Evolutionary conservation across 2,329 filamentous ascomycete genomes (phyloP).

Genomic region (Talaromyces funiculosus): DNA sequence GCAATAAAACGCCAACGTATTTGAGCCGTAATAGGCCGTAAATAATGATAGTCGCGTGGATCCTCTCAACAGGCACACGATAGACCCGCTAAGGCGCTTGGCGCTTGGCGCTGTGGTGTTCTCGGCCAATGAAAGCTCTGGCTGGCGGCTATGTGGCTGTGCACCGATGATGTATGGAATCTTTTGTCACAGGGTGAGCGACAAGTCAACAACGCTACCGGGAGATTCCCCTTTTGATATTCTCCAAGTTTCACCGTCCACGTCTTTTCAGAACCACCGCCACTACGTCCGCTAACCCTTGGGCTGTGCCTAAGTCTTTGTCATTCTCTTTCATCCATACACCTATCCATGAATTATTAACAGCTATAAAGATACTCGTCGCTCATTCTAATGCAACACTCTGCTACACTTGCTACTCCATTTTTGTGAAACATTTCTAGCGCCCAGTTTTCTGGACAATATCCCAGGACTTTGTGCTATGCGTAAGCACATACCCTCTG

Average conservation of each 20-base stretch:
- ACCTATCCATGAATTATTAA: background rate
- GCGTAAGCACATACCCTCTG: background rate
- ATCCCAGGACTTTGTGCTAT: background rate
- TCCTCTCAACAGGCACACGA: background rate
- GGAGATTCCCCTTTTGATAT: background rate
- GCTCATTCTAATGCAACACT: background rate
- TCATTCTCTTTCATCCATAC: background rate
- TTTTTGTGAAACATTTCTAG: background rate
- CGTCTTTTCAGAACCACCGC: background rate
- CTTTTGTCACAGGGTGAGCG: background rate
- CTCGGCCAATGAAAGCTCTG: background rate
- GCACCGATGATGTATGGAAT: background rate
- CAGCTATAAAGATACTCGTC: background rate
- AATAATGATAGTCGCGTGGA: constrained; percentile 1
- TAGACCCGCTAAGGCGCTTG: background rate
- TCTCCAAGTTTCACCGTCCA: background rate
- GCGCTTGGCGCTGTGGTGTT: background rate
- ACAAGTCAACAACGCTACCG: background rate
- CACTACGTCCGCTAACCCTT: background rate
- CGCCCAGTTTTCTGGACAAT: background rate
- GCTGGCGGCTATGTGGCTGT: background rate
- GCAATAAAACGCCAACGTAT: background rate
- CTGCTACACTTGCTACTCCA: background rate
- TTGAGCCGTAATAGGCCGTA: background rate
- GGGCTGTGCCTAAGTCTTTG: background rate